These are phyloP conservation scores for Naganishia sp. DNA, from an alignment of 1,284 basidiomycete species.

Conservation along the genomic window DNA sequence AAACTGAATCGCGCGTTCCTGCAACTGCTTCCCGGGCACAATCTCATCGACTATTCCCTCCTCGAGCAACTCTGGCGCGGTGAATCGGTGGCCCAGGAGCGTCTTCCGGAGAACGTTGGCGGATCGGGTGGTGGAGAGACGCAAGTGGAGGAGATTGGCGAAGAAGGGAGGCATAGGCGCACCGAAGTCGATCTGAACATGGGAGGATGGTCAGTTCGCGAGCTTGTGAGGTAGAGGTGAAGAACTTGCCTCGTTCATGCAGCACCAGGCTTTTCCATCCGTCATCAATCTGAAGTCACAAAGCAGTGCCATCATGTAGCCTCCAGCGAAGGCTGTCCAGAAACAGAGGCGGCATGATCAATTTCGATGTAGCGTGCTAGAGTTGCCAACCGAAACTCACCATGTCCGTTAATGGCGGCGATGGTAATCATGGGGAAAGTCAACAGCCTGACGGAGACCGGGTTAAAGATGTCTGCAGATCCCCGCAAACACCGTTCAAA, in stretches of 20 bases:
- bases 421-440: conserved; percentile 63
- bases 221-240: background rate
- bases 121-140: conserved; percentile 56
- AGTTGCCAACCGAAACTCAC: conserved; percentile 36
- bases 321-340: conserved; percentile 72
- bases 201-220: conserved; percentile 35
- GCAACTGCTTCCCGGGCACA: conserved; percentile 62
- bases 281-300: conserved; percentile 93
- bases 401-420: conserved; percentile 85
- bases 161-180: conserved; percentile 75
- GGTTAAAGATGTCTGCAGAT: conserved; percentile 50
- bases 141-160: conserved; percentile 63
- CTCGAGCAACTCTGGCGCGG: conserved; percentile 68
- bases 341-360: background rate
- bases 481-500: conserved; percentile 6
- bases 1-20: conserved; percentile 56
- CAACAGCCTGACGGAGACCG: conserved; percentile 48
- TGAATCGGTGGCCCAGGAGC: conserved; percentile 77
- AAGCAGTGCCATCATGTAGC: conserved; percentile 72
- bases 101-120: conserved; percentile 69
- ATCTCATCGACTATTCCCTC: conserved; percentile 72
- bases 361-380: background rate
- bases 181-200: conserved; percentile 73
- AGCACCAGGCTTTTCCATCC: conserved; percentile 76
- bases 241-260: conserved; percentile 81